Base-by-base conservation (phyloP, 805 yeast genomes). In the Myxozyma melibiosi region DNA sequence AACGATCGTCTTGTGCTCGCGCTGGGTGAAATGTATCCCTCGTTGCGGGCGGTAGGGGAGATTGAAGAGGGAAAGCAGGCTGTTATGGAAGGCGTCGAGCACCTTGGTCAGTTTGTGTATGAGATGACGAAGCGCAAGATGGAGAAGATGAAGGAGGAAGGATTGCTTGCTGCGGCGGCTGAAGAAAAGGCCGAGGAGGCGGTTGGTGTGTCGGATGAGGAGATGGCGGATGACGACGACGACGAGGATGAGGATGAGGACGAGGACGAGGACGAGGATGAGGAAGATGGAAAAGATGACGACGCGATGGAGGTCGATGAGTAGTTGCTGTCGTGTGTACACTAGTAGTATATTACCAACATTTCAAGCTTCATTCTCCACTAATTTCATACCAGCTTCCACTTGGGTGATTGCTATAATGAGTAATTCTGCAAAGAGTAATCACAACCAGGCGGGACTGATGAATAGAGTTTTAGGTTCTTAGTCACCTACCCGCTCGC, bases 101-200 rank as follows among this genome's bases (percentile, higher is more conserved):
- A 71, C 59, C 54, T 71, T n/a, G 66, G 65, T 5, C 63, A 63
- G 51, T 71, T 69, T 51, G 74, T 71, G 31, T 58, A 62, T n/a
- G 71, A 70, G 51, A 71, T 71, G 74, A 70, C 73, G 13, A 34
- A 42, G 48, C 46, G 51, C 9, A 61, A 55, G 47, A 25, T 61
- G 33, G 57, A 50, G 24, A 42, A 27, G 16, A 37, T 57, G 57
- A n/a, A 37, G 7, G 50, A 48, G 33, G 53, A 30, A 9, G 53
- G 52, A 2, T 4, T 27, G n/a, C 27, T 28, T 41, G 42, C 33
- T 20, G 20, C 27, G 14, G 45, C 30, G 3, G 40, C 40, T 13
- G 48, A 22, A 7, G 42, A 22, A 25, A 28, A 45, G 18, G 46
- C 25, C n/a, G 48, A 31, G 7, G 40, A 20, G 9, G 34, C 18